phyloP scores from a whole-genome alignment of 805 yeast species.

The Zygotorulaspora florentina region DNA sequence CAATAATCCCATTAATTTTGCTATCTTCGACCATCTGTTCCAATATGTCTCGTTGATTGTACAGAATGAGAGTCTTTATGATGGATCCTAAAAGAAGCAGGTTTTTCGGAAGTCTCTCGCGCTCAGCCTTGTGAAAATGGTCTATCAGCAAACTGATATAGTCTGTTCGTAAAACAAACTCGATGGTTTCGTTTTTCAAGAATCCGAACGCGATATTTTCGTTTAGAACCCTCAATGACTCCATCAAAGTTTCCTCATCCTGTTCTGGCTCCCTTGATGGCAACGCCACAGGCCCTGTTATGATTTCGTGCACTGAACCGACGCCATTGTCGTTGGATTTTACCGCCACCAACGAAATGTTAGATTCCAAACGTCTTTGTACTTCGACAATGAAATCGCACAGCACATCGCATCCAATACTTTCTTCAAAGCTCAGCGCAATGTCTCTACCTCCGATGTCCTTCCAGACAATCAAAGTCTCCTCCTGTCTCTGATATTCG shows the following conservation, averaged over 20 bases:
- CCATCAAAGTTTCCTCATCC: constrained; percentile 44
- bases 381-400: constrained; percentile 75
- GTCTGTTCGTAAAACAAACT: constrained; percentile 48
- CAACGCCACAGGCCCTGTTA: constrained; percentile 72
- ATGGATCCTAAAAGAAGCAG: constrained; percentile 69
- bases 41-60: constrained; percentile 62
- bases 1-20: constrained; percentile 56
- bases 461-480: constrained; percentile 91
- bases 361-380: constrained; percentile 57
- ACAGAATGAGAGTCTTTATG: constrained; percentile 62
- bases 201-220: constrained; percentile 59
- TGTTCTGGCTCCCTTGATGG: constrained; percentile 54
- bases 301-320: constrained; percentile 63
- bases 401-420: constrained; percentile 77
- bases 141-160: constrained; percentile 51
- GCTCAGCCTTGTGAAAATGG: constrained; percentile 56
- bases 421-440: constrained; percentile 89
- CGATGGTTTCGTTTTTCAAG: constrained; percentile 54
- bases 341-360: constrained; percentile 71
- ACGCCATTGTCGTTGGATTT: constrained; percentile 43
- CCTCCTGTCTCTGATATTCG: constrained; percentile 91
- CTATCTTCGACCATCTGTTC: constrained; percentile 55
- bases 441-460: constrained; percentile 66
- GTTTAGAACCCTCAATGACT: constrained; percentile 52
- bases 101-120: constrained; percentile 45